phyloP scores from a whole-genome alignment of 495 filamentous ascomycete species.

The Annulohypoxylon nitens region DNA sequence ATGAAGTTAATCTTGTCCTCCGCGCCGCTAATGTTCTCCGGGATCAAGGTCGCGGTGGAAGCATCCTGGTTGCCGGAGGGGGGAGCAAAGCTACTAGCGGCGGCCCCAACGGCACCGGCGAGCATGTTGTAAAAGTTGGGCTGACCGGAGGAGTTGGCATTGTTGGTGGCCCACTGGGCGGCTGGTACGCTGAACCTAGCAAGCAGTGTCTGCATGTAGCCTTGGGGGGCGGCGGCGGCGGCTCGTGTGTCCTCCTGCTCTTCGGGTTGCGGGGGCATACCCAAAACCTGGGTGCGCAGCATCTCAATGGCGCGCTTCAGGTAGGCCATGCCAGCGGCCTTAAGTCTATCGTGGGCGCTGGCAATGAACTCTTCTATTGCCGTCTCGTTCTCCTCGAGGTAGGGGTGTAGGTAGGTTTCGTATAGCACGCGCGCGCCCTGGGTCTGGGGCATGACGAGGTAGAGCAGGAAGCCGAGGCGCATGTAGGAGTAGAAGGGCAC shows the following conservation, averaged over 20 bases:
- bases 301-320: slow-evolving; percentile 82
- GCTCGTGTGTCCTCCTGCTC: slow-evolving; percentile 56
- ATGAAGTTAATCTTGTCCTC: slow-evolving; percentile 78
- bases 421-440: slow-evolving; percentile 91
- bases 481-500: slow-evolving; percentile 95
- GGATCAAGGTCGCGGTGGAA: slow-evolving; percentile 74
- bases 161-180: slow-evolving; percentile 59
- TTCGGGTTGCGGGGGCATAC: slow-evolving; percentile 67
- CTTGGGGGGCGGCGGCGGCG: slow-evolving; percentile 60
- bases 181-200: slow-evolving; percentile 86
- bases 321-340: slow-evolving; percentile 82
- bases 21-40: slow-evolving; percentile 69
- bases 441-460: slow-evolving; percentile 96
- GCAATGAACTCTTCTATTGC: slow-evolving; percentile 93
- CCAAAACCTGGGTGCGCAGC: slow-evolving; percentile 78
- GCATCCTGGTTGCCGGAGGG: slow-evolving; percentile 56
- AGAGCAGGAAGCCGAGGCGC: slow-evolving; percentile 87
- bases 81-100: slow-evolving; percentile 16
- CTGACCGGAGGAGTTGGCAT: slow-evolving; percentile 58
- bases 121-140: slow-evolving; percentile 82
- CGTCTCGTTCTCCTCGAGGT: slow-evolving; percentile 85
- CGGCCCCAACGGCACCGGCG: slow-evolving; percentile 71
- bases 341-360: slow-evolving; percentile 81
- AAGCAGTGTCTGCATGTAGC: slow-evolving; percentile 83
- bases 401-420: slow-evolving; percentile 85